Evolutionary conservation across 768 basidiomycete genomes (phyloP).

Genomic region (Omphalotus guepiniiformis): DNA sequence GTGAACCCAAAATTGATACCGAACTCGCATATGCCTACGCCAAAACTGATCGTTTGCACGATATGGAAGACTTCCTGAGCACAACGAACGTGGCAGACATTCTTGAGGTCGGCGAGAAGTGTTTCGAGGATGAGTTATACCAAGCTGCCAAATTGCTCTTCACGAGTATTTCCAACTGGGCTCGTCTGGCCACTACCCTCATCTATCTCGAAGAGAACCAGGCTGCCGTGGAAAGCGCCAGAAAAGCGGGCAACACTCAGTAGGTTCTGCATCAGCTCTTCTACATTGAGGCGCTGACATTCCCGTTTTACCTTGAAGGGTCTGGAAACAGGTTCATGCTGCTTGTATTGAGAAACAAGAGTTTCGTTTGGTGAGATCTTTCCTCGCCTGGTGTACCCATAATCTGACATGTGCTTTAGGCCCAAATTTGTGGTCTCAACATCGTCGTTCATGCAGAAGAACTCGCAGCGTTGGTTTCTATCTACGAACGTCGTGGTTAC

Average conservation of each 20-base stretch:
- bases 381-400: neutral
- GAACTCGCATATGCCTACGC: slow-evolving; percentile 98
- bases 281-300: slow-evolving; percentile 12
- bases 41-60: slow-evolving; percentile 94
- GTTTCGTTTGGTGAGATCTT: slow-evolving; percentile 72
- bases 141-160: slow-evolving; percentile 96
- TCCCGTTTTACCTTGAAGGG: slow-evolving; percentile 48
- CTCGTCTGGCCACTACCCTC: slow-evolving; percentile 93
- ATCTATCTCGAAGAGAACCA: slow-evolving; percentile 99
- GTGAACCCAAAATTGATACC: slow-evolving; percentile 97
- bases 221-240: slow-evolving; percentile 96
- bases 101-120: slow-evolving; percentile 97
- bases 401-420: slow-evolving; percentile 37
- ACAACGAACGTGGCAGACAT: slow-evolving; percentile 99
- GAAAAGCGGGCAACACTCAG: slow-evolving; percentile 99
- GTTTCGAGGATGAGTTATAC: slow-evolving; percentile 97
- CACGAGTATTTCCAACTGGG: slow-evolving; percentile 98
- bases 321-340: slow-evolving; percentile 99
- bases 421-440: slow-evolving; percentile 98
- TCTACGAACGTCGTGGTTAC: slow-evolving; percentile 88
- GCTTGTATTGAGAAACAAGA: slow-evolving; percentile 98
- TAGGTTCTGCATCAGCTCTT: slow-evolving; percentile 31
- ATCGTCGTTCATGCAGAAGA: slow-evolving; percentile 95
- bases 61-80: slow-evolving; percentile 98
- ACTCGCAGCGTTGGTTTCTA: slow-evolving; percentile 63